Percentiles rank a stretch among this genome's conserved stretches.
phyloP scores from a whole-genome alignment of 805 yeast species.

The Peterozyma toletana region DNA sequence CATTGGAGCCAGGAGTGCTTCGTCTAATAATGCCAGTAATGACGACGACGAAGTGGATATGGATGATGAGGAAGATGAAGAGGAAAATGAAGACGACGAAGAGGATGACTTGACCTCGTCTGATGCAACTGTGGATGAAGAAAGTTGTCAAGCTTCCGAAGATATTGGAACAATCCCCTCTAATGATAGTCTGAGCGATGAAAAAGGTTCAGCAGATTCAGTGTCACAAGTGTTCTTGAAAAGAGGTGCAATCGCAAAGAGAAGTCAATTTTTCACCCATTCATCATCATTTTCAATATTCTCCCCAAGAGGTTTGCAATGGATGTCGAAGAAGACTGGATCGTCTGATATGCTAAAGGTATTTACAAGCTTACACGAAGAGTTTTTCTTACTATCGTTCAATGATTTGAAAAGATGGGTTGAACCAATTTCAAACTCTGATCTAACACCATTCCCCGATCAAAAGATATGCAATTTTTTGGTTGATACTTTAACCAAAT shows the following conservation, averaged over 20 bases:
- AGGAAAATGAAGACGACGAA: neutral
- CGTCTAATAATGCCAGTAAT: neutral
- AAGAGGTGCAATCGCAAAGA: conserved; percentile 16
- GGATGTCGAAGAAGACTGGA: conserved; percentile 23
- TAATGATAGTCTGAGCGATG: neutral
- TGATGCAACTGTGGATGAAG: neutral
- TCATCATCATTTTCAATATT: conserved; percentile 31
- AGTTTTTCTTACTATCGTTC: conserved; percentile 13
- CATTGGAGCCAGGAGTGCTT: too few species aligned
- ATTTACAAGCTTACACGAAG: conserved; percentile 16
- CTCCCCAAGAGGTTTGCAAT: conserved; percentile 30
- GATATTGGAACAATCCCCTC: neutral
- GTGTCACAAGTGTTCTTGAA: conserved; percentile 1
- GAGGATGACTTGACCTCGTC: neutral
- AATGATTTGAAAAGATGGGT: conserved; percentile 21
- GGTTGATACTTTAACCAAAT: conserved; percentile 8
- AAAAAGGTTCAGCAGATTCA: conserved; percentile 1
- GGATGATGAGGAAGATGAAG: neutral
- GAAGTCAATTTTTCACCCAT: conserved; percentile 14
- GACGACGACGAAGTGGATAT: neutral
- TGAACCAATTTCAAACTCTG: conserved; percentile 21
- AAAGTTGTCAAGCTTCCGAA: neutral
- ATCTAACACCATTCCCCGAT: conserved; percentile 23
- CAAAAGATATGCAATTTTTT: conserved; percentile 14
- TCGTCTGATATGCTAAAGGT: conserved; percentile 13